Percentiles rank a stretch among this genome's conserved stretches.
Conservation (phyloP, 2,329 filamentous ascomycete species). For the Aschersonia sp. region DNA sequence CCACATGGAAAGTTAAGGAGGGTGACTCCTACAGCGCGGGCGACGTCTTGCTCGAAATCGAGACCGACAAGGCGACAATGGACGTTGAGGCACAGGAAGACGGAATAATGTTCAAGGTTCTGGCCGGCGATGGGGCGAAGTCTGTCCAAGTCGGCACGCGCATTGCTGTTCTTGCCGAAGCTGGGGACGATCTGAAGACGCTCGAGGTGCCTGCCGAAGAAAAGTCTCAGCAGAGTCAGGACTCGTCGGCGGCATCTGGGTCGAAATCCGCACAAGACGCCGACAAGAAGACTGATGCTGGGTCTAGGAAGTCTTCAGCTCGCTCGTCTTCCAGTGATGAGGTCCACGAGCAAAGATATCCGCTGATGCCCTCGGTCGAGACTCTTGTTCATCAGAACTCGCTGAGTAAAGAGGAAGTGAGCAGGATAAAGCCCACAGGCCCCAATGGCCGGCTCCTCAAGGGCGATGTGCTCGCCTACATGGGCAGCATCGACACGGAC, state of each 20-base stretch:
- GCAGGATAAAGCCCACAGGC: constrained; percentile 75
- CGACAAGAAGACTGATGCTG: too few relatives aligned
- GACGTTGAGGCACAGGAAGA: constrained; percentile 89
- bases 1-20: constrained; percentile 75
- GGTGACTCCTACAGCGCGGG: constrained; percentile 70
- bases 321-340: constrained; percentile 25
- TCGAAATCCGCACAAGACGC: too few relatives aligned
- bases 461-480: constrained; percentile 83
- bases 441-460: constrained; percentile 83
- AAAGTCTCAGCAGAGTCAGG: constrained; percentile 21
- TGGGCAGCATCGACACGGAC: constrained; percentile 61
- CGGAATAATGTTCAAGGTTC: constrained; percentile 73
- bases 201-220: constrained; percentile 65
- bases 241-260: background rate
- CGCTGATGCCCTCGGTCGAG: constrained; percentile 69
- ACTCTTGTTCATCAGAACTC: constrained; percentile 69
- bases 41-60: constrained; percentile 80
- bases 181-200: constrained; percentile 61
- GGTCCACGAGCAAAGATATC: constrained; percentile 51
- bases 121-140: constrained; percentile 59
- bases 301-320: background rate
- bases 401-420: constrained; percentile 58
- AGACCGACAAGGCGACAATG: constrained; percentile 91
- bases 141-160: constrained; percentile 61
- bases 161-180: constrained; percentile 72